These are phyloP conservation scores for Lachancea cidri DNA, from an alignment of 805 yeast species.

Conservation along the genomic window DNA sequence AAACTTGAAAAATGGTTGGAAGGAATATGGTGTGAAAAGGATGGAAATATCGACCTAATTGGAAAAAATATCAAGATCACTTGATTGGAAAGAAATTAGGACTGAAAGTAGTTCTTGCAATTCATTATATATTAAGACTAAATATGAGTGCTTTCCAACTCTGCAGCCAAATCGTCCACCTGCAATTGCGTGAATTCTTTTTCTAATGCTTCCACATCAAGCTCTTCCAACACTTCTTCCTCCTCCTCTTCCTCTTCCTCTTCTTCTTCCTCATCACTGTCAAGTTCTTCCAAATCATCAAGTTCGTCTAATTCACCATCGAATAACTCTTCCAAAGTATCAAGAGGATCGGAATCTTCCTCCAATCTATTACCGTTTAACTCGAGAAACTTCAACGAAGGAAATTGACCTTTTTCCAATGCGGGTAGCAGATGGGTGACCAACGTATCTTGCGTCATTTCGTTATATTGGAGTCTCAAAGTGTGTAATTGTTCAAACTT, in stretches of 20 bases:
- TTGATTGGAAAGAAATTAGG: no score
- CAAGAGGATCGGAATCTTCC: slow-evolving; percentile 75
- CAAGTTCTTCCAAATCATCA: slow-evolving; percentile 87
- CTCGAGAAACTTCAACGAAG: slow-evolving; percentile 62
- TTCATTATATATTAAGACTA: slow-evolving; percentile 6
- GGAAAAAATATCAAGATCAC: slow-evolving; percentile 30
- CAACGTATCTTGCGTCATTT: slow-evolving; percentile 65
- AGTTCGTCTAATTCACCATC: slow-evolving; percentile 88
- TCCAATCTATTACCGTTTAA: slow-evolving; percentile 90
- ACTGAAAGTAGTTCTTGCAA: not conserved
- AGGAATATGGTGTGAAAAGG: slow-evolving; percentile 65
- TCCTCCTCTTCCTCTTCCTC: slow-evolving; percentile 38
- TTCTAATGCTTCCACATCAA: slow-evolving; percentile 40
- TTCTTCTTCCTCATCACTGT: slow-evolving; percentile 52
- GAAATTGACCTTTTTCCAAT: slow-evolving; percentile 51
- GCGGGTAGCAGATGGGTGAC: slow-evolving; percentile 43
- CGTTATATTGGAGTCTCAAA: slow-evolving; percentile 83
- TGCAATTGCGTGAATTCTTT: slow-evolving; percentile 39
- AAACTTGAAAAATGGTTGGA: slow-evolving; percentile 75
- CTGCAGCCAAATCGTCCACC: slow-evolving; percentile 46
- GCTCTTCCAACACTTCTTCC: slow-evolving; percentile 43
- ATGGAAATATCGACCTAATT: slow-evolving; percentile 41
- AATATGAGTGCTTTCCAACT: slow-evolving; percentile 52
- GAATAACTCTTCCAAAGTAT: slow-evolving; percentile 54
- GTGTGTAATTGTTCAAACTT: slow-evolving; percentile 42